These are phyloP conservation scores for Chaetomium olivaceum DNA, from an alignment of 2,329 filamentous ascomycete genomes.

Conservation along the genomic window DNA sequence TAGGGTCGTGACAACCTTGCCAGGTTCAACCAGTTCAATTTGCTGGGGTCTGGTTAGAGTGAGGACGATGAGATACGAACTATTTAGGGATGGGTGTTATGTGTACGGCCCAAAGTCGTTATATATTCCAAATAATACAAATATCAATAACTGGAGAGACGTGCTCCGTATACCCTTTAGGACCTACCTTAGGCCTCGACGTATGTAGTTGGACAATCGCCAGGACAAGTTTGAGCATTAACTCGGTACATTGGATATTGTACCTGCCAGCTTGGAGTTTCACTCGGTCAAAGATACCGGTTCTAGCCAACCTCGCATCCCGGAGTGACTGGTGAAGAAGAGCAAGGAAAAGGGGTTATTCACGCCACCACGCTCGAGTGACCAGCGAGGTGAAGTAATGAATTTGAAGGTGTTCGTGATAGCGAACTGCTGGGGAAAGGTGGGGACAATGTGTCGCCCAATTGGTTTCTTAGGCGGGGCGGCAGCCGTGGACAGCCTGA, in stretches of 20 bases:
- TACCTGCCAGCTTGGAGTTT: too few species aligned
- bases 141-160: too few species aligned
- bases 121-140: not conserved
- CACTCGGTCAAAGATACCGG: too few species aligned
- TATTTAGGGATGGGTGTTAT: too few species aligned
- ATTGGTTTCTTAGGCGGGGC: conserved; percentile 8
- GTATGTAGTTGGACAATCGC: too few species aligned
- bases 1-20: not conserved
- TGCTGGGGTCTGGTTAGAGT: not conserved
- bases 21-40: not conserved
- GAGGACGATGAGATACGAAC: not conserved
- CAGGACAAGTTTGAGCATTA: too few species aligned
- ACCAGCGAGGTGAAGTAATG: not conserved
- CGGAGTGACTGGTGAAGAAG: too few species aligned
- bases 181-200: too few species aligned
- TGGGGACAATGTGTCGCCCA: conserved; percentile 14
- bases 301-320: too few species aligned
- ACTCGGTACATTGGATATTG: too few species aligned
- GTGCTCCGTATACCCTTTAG: too few species aligned
- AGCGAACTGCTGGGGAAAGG: not conserved
- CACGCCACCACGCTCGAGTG: not conserved
- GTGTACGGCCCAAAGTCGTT: not conserved
- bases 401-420: not conserved
- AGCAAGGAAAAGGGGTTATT: too few species aligned
- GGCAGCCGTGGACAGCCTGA: not conserved